Base-by-base conservation (phyloP, 352 stramenopile genomes). In the Pythium aristosporum region DNA sequence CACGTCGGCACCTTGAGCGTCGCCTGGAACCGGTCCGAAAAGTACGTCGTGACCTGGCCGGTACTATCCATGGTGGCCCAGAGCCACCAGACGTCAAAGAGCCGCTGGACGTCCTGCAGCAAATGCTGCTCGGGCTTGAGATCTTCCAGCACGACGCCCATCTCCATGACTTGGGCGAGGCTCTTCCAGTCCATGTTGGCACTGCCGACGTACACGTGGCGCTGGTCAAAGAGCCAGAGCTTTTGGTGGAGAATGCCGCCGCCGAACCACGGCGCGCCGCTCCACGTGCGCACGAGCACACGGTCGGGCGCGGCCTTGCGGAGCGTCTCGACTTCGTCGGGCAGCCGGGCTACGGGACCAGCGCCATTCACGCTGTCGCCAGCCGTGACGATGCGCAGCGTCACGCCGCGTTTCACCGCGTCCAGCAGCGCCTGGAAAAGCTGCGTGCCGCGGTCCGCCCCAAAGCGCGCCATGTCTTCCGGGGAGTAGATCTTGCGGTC, bases 111-210 rank as follows among this genome's bases (percentile, higher is more conserved):
- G 46, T 93, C 84, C 13, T 69, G 59, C n/a, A 90, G 71, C 10
- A 86, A 44, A 0, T 58, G 39, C 8, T 73, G 80, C 25, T 48
- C 52, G 0, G 69, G 49, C n/a, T 65, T 52, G 32, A 87, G 60
- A 46, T 86, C 62, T 50, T 87, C 68, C 23, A 93, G 63, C 10
- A 90, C 21, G 12, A 94, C 77, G 20, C 86, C 86, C n/a, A 93
- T 69, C 37, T 94, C 86, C 83, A 92, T 93, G 21, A 94, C 86
- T 60, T 94, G 84, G 37, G 82, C 74, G 30, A 94, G 67, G 46
- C 80, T 89, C 66, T 93, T 91, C 84, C 86, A 94, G 71, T 94
- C 86, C 84, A 93, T 93, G 63, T 93, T 94, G 58, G 80, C 80
- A 52, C 84, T 93, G 5, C 84, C 86, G 16, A 94, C 69, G 67